Evolutionary conservation across 352 stramenopile genomes (phyloP).

Genomic region (Salisapilia sapeloensis): DNA sequence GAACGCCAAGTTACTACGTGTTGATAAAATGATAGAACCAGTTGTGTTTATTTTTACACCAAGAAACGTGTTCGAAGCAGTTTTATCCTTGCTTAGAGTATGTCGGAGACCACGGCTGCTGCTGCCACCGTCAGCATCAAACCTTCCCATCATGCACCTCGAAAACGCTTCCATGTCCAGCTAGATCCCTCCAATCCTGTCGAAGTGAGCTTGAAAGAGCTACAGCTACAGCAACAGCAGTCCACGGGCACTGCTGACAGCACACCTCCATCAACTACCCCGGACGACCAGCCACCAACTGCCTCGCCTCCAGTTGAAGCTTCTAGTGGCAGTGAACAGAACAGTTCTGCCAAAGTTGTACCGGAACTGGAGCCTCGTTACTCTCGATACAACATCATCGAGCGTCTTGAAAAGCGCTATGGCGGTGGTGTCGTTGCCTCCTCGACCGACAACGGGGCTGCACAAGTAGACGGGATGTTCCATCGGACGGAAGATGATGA

Average conservation of each 20-base stretch:
- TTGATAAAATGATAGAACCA: too few relatives aligned
- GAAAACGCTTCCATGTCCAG: slow-evolving; percentile 21
- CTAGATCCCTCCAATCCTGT: slow-evolving; percentile 18
- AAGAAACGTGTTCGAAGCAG: too few relatives aligned
- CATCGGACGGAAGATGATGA: slow-evolving; percentile 59
- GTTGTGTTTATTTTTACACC: too few relatives aligned
- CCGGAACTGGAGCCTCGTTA: slow-evolving; percentile 7
- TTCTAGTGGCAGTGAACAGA: not conserved
- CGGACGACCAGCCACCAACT: not conserved
- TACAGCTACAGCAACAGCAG: slow-evolving; percentile 12
- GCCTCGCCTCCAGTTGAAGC: not conserved
- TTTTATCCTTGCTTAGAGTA: too few relatives aligned
- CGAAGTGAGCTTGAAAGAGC: slow-evolving; percentile 64
- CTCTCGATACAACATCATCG: slow-evolving; percentile 75
- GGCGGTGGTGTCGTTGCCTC: slow-evolving; percentile 46
- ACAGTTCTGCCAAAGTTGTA: not conserved
- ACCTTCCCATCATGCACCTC: not conserved
- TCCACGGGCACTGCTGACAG: not conserved
- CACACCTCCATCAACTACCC: not conserved
- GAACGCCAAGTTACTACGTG: too few relatives aligned
- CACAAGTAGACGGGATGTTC: slow-evolving; percentile 5
- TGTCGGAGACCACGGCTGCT: not conserved
- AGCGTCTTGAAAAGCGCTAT: slow-evolving; percentile 74
- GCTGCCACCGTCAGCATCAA: not conserved
- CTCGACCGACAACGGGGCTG: slow-evolving; percentile 6